A percentile compares a stretch with the other conserved stretches of the same genome.
phyloP scores from a whole-genome alignment of 805 yeast genomes.

The Deakozyma indianensis region DNA sequence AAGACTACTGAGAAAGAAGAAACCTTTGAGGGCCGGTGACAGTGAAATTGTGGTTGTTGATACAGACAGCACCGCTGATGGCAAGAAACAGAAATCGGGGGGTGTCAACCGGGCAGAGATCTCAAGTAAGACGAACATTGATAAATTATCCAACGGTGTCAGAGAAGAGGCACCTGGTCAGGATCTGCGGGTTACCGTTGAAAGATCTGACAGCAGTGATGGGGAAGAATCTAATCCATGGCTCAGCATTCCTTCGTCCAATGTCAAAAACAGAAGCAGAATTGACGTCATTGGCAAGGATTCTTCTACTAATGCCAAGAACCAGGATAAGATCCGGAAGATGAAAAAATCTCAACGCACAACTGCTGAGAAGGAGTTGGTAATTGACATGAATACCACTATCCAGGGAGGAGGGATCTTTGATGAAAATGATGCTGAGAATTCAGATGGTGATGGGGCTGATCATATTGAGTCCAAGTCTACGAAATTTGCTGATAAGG shows the following conservation, averaged over 20 bases:
- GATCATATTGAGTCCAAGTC: slow-evolving; percentile 22
- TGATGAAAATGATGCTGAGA: slow-evolving; percentile 5
- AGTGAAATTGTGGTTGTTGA: background rate
- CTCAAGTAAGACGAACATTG: slow-evolving; percentile 1
- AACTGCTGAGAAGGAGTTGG: slow-evolving; percentile 10
- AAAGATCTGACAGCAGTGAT: slow-evolving; percentile 1
- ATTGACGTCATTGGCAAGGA: slow-evolving; percentile 33
- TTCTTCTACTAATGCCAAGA: slow-evolving; percentile 36
- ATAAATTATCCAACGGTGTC: slow-evolving; percentile 2
- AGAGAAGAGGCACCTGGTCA: slow-evolving; percentile 2
- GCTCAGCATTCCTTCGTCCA: slow-evolving; percentile 22
- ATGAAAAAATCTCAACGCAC: slow-evolving; percentile 23
- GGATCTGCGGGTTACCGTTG: slow-evolving; percentile 3
- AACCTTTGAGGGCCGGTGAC: background rate
- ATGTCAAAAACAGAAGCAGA: slow-evolving; percentile 34
- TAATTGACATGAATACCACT: slow-evolving; percentile 29
- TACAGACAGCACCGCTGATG: background rate
- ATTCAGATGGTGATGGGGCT: slow-evolving; percentile 31
- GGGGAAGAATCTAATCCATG: slow-evolving; percentile 22
- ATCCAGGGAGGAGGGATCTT: slow-evolving; percentile 37
- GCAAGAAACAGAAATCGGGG: background rate
- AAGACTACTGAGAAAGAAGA: slow-evolving; percentile 5
- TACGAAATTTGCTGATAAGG: slow-evolving; percentile 27
- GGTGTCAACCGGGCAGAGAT: slow-evolving; percentile 2
- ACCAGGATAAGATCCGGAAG: slow-evolving; percentile 23